Conservation (phyloP, 441 rosid species). For the Bocquillonia castaneifolia region DNA sequence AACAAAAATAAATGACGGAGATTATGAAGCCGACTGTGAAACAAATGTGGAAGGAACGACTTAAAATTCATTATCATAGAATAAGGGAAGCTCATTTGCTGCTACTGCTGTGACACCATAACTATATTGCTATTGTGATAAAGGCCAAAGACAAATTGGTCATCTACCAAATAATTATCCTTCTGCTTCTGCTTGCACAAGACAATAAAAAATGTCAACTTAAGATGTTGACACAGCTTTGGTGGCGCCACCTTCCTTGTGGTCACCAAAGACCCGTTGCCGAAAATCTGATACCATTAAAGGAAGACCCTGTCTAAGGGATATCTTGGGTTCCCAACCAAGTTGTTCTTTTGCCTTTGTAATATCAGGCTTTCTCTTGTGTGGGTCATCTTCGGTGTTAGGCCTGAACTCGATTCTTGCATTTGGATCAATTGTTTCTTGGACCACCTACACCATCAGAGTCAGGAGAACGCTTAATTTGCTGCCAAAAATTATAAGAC, state of each 20-base stretch:
- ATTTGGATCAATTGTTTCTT: slow-evolving; percentile 88
- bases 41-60: slow-evolving; percentile 13
- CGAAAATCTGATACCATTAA: slow-evolving; percentile 82
- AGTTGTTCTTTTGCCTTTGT: slow-evolving; percentile 74
- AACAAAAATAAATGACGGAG: not conserved
- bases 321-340: slow-evolving; percentile 89
- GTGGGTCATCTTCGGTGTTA: slow-evolving; percentile 94
- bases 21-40: slow-evolving; percentile 22
- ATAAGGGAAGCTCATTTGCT: slow-evolving; percentile 16
- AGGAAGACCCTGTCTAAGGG: slow-evolving; percentile 82
- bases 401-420: slow-evolving; percentile 86
- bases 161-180: slow-evolving; percentile 22
- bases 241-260: slow-evolving; percentile 46
- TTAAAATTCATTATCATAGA: slow-evolving; percentile 18
- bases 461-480: not conserved
- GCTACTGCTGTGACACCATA: slow-evolving; percentile 12
- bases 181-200: not conserved
- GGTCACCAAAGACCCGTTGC: slow-evolving; percentile 83
- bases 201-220: slow-evolving; percentile 16
- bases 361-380: slow-evolving; percentile 96
- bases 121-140: not conserved
- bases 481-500: not conserved
- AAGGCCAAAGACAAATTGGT: slow-evolving; percentile 6
- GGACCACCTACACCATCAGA: slow-evolving; percentile 62
- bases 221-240: slow-evolving; percentile 33